Base-by-base conservation (phyloP, 2,329 filamentous ascomycete genomes). In the Pestalotiopsis fici region DNA sequence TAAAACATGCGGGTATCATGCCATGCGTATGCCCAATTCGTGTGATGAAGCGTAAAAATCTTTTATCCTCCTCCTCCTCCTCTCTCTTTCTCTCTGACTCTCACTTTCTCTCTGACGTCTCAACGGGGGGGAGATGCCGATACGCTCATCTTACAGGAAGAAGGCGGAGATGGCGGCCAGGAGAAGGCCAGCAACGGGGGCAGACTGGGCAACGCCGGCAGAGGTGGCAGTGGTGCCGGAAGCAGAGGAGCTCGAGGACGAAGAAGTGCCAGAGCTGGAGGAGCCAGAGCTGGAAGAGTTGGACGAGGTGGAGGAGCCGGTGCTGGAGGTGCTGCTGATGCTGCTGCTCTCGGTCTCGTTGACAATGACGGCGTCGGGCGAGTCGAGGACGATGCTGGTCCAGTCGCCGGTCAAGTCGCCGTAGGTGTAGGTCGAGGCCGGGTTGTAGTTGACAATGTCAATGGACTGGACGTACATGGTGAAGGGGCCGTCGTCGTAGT, bases 381-480 rank as follows among this genome's bases (percentile, higher is more conserved):
- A 27, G 28, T 65, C 62, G 23, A 66, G 28, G 15, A 27, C 64
- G 28, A 66, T 66, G 56, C 64, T 66, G 37, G 31, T 54, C 9
- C 21, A 66, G 31, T 18, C 21, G n/a, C 64, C 64, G 25, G 64
- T 66, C 55, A 50, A 21, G 27, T 66, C 64, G 27, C 64, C 56
- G 56, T 66, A 66, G 37, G 64, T 66, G 28, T 66, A 66, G 57
- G 64, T 66, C 18, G 64, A 60, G 37, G 28, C 64, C 18, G 64
- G 64, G 64, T 66, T 66, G 64, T 59, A 59, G 64, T 66, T 86
- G n/a, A 86, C 86, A 65, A 87, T 89, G 79, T 93, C 82, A 68
- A 91, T 92, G 83, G 93, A 92, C 82, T 66, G 13, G 25, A 91
- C 82, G 65, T 82, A 84, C 88, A 90, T 90, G 68, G 83, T 87